phyloP scores from a whole-genome alignment of 2,329 filamentous ascomycete genomes.

The Nigrospora osmanthi region DNA sequence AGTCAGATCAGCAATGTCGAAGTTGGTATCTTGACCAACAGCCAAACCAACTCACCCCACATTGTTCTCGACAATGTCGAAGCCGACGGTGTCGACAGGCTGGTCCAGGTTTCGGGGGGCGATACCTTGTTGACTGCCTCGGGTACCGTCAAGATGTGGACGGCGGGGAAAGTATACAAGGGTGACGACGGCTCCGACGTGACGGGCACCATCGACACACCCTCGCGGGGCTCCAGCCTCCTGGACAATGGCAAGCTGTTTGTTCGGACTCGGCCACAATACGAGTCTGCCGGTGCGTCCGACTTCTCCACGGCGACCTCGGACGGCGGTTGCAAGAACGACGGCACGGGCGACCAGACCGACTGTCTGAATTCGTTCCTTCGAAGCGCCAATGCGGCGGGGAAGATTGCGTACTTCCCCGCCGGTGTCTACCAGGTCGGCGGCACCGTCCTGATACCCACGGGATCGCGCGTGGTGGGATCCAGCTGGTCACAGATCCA shows the following conservation, averaged over 20 bases:
- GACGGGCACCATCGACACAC: background rate
- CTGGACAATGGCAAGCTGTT: constrained; percentile 9
- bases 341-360: constrained; percentile 23
- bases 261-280: constrained; percentile 24
- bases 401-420: constrained; percentile 13
- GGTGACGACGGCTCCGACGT: background rate
- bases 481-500: constrained; percentile 66
- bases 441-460: constrained; percentile 36
- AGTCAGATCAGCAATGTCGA: constrained; percentile 39
- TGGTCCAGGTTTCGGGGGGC: constrained; percentile 1
- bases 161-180: background rate
- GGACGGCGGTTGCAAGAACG: constrained; percentile 16
- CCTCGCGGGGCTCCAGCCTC: constrained; percentile 1
- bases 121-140: background rate
- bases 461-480: constrained; percentile 58
- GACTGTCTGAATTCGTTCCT: constrained; percentile 18
- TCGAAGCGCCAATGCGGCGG: background rate
- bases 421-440: constrained; percentile 18
- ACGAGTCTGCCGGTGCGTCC: constrained; percentile 12
- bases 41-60: constrained; percentile 19
- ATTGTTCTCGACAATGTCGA: constrained; percentile 44
- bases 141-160: background rate
- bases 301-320: constrained; percentile 5
- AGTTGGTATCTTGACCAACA: constrained; percentile 42
- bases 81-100: background rate